Evolutionary conservation across 164 flowering plant species (phyloP), one percentile per base, ranked within the genome.

Genomic region (Stephania japonica): DNA sequence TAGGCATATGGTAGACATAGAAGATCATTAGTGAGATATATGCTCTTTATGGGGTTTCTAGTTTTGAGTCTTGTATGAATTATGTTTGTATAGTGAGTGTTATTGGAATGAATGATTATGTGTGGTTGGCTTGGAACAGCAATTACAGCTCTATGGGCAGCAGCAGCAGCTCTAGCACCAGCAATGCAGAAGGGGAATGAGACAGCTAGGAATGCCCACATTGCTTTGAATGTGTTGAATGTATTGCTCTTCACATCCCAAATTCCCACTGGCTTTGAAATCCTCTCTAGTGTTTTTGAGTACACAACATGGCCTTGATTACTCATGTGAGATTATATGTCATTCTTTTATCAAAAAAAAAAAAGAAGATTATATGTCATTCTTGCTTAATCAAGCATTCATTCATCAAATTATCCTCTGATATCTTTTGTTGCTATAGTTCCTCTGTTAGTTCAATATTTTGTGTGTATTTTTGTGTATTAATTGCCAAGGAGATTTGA

Each of bases 161-260:
- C 85, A 6, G 95, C 97, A 4, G 98, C 98, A 16, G 88, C 97
- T 21, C 89, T 94, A 10, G 97, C 91, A 14, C 97, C 98, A 49
- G 65, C 85, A 61, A 94, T 94, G 97, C 97, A 94, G 85, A 94
- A 92, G 77, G 98, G 98, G 23, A 91, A 69, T 64, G 97, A 92
- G 69, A 89, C 97, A 12, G 98, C 98, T 3, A 89, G 98, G 77
- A 94, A 77, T 80, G 92, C 92, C 27, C 98, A 92, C 83, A 92
- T 94, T 68, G 87, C 97, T 4, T 74, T 94, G 82, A 94, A 92
- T 81, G 75, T 80, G 9, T n/a, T 88, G 41, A 94, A 94, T 73
- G 95, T 94, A 23, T 44, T 82, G 41, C 93, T 94, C 71, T 94
- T 94, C 72, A 25, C 86, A 13, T 88, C 85, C 88, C 97, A 94